Conservation (phyloP, 1,284 basidiomycete species). For the Prillingera fragicola region DNA sequence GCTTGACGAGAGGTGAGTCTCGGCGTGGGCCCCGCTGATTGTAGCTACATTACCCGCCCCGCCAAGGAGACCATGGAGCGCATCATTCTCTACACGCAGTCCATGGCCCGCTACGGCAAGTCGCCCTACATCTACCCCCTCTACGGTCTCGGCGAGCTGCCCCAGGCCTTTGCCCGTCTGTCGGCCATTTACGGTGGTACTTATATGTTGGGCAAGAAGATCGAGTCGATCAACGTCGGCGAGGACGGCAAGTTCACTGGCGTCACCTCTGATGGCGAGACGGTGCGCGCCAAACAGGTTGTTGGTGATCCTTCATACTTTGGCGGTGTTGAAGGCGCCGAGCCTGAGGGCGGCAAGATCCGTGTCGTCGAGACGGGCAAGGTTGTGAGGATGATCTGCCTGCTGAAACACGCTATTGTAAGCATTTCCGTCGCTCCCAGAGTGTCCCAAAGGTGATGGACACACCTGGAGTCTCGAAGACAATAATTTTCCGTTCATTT, state of each 20-base stretch:
- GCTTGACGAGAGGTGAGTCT: conserved; percentile 86
- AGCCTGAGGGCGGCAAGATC: conserved; percentile 61
- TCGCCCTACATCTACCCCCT: conserved; percentile 99
- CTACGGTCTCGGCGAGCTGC: conserved; percentile 97
- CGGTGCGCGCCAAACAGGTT: conserved; percentile 94
- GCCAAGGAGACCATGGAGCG: conserved; percentile 89
- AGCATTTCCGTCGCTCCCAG: no score
- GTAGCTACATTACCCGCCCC: conserved; percentile 84
- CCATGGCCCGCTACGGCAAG: conserved; percentile 99
- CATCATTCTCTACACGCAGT: conserved; percentile 94
- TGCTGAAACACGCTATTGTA: conserved; percentile 97
- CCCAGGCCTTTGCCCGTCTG: conserved; percentile 95
- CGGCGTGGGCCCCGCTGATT: not conserved
- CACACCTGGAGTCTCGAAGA: no score
- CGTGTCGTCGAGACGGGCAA: conserved; percentile 88
- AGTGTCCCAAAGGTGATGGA: no score
- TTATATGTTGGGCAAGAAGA: conserved; percentile 98
- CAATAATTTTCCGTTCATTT: no score
- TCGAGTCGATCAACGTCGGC: conserved; percentile 85
- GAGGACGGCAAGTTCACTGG: conserved; percentile 84
- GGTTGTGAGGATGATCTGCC: conserved; percentile 94
- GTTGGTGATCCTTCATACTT: conserved; percentile 99
- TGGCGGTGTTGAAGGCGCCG: conserved; percentile 64
- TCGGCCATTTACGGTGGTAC: conserved; percentile 99
- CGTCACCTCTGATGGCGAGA: conserved; percentile 84